Conservation (phyloP, 2,329 filamentous ascomycete species). For the Septoria linicola region DNA sequence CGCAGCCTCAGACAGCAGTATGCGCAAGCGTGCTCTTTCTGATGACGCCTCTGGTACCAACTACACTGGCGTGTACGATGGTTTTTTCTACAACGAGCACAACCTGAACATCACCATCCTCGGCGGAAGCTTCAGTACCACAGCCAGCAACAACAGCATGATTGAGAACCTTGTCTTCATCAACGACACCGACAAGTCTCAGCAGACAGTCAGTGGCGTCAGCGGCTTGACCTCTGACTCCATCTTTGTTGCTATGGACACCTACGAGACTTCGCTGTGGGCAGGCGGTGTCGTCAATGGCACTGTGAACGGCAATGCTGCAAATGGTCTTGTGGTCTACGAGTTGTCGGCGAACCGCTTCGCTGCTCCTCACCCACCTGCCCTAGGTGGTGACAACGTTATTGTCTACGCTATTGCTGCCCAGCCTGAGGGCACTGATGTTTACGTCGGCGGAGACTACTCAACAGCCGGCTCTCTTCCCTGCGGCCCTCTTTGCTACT, state of each 20-base stretch:
- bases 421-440: slow-evolving; percentile 66
- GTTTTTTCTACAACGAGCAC: slow-evolving; percentile 70
- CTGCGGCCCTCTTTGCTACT: slow-evolving; percentile 80
- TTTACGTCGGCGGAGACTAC: slow-evolving; percentile 87
- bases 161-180: slow-evolving; percentile 81
- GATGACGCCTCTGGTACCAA: slow-evolving; percentile 40
- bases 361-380: slow-evolving; percentile 67
- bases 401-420: slow-evolving; percentile 74
- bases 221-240: slow-evolving; percentile 73
- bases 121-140: slow-evolving; percentile 79
- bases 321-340: slow-evolving; percentile 78
- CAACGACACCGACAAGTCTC: slow-evolving; percentile 66
- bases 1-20: slow-evolving; percentile 17
- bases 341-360: slow-evolving; percentile 67
- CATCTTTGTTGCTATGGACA: slow-evolving; percentile 69
- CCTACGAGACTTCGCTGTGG: slow-evolving; percentile 68
- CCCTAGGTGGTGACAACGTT: slow-evolving; percentile 67
- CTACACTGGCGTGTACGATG: slow-evolving; percentile 70
- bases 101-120: slow-evolving; percentile 80
- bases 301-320: slow-evolving; percentile 57
- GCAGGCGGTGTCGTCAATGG: slow-evolving; percentile 81
- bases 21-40: slow-evolving; percentile 44
- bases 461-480: slow-evolving; percentile 76
- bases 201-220: slow-evolving; percentile 46
- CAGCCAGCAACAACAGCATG: slow-evolving; percentile 64